Percentiles rank a stretch among this genome's conserved stretches.
These are phyloP conservation scores for Tetrahymena thermophila DNA, from an alignment of 73 alveolate genomes.

Conservation along the genomic window DNA sequence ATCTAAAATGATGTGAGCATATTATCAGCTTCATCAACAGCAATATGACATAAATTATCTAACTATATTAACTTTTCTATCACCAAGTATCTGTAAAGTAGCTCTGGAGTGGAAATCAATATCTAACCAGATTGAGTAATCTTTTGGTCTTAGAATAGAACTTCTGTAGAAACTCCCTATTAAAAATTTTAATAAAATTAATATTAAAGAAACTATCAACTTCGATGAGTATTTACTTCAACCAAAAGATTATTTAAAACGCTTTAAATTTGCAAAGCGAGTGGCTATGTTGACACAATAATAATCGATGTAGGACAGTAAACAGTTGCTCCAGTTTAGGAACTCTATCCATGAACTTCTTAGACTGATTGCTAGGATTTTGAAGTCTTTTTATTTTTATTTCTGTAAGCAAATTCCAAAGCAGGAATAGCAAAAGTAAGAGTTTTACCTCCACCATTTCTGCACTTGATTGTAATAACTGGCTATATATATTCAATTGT, in stretches of 20 bases:
- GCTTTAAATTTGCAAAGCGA: not conserved
- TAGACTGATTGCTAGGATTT: not conserved
- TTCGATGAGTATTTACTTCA: not conserved
- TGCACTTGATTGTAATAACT: not conserved
- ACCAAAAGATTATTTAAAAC: not conserved
- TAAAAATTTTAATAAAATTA: not conserved
- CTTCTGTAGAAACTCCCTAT: not conserved
- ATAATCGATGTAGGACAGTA: not conserved
- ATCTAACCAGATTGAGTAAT: not conserved
- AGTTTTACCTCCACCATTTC: not conserved
- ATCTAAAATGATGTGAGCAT: not conserved
- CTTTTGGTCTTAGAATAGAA: not conserved
- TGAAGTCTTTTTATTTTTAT: not conserved
- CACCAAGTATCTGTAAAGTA: not conserved
- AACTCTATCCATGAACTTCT: not conserved
- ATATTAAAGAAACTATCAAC: not conserved
- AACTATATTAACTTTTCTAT: not conserved
- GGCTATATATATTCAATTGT: not conserved
- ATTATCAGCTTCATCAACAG: not conserved
- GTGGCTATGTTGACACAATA: not conserved
- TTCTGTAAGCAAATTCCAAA: not conserved
- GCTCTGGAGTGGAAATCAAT: not conserved
- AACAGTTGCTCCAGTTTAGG: not conserved
- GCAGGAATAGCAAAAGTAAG: not conserved
- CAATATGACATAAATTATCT: not conserved